Percentiles rank a stretch among this genome's conserved stretches.
Evolutionary conservation across 1,139 yeast genomes (phyloP).

Genomic region (Candida sanyaensis): DNA sequence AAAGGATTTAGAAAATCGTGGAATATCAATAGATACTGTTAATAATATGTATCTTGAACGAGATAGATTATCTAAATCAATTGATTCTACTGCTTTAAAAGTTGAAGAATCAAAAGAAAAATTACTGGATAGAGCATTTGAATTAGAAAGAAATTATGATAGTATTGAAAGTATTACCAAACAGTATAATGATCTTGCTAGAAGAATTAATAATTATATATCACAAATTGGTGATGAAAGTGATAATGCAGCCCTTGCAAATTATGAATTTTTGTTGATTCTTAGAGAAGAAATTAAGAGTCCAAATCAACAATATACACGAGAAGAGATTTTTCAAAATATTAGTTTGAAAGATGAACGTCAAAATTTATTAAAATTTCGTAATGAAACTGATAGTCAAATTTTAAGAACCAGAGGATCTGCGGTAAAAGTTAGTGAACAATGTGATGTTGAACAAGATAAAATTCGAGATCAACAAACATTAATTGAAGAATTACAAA

Average conservation of each 20-base stretch:
- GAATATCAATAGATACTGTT: slow-evolving; percentile 62
- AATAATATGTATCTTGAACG: slow-evolving; percentile 64
- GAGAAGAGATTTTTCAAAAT: slow-evolving; percentile 29
- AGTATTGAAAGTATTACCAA: slow-evolving; percentile 52
- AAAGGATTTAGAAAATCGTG: slow-evolving; percentile 50
- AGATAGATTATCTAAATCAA: slow-evolving; percentile 55
- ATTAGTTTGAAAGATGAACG: slow-evolving; percentile 40
- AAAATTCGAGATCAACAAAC: slow-evolving; percentile 8
- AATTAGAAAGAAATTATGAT: slow-evolving; percentile 50
- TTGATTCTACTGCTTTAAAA: slow-evolving; percentile 50
- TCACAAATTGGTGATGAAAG: slow-evolving; percentile 8
- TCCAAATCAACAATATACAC: slow-evolving; percentile 24
- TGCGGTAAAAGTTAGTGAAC: slow-evolving; percentile 4
- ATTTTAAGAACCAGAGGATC: not conserved
- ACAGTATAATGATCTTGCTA: slow-evolving; percentile 57
- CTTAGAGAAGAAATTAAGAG: slow-evolving; percentile 30
- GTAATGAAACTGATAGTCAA: slow-evolving; percentile 39
- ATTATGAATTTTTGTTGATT: slow-evolving; percentile 29
- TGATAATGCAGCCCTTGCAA: slow-evolving; percentile 1
- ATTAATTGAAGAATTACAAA: slow-evolving; percentile 47
- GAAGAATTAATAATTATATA: slow-evolving; percentile 36
- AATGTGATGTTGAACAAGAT: slow-evolving; percentile 7
- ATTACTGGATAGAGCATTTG: slow-evolving; percentile 48
- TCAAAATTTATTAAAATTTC: slow-evolving; percentile 43
- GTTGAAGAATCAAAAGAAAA: slow-evolving; percentile 36